Base-by-base conservation (phyloP, 2,329 filamentous ascomycete genomes). In the Ceratocystis cacaofunesta region DNA sequence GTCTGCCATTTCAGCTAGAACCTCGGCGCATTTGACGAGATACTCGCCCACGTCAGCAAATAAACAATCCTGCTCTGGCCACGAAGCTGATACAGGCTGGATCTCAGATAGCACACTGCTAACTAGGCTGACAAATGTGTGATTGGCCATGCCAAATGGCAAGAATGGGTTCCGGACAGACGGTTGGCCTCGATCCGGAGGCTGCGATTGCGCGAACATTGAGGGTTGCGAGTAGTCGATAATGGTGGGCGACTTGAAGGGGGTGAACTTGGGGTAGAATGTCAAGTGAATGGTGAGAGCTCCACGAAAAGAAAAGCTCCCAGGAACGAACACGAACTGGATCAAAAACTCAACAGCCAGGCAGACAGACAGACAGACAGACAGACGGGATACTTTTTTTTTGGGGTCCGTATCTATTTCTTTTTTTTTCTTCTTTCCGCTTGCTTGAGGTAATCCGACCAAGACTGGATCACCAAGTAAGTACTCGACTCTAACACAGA, bases 11-110 rank as follows among this genome's bases (percentile, higher is more conserved):
- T 66, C 61, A 36, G 65, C 65, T 32, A 66, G 52, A 3, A 46
- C 44, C 61, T 66, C 65, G n/a, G 46, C 32, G 52, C 65, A 66
- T n/a, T 66, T 66, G 61, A 66, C 65, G 5, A 66, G 41, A n/a
- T 66, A 66, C 43, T 66, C 65, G 28, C 65, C 65, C 17, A 66
- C 65, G 28, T 66, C 65, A n/a, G 65, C 61, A 52, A 66, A 66
- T 5, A 63, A 7, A 30, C 61, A 62, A 7, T 66, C 52, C 43
- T 66, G 65, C 3, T 65, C 58, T 5, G 65, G 61, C 65, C 65
- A 66, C 28, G 61, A 52, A 15, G 12, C 28, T 25, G 61, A 63
- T 5, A 66, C 61, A 12, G 65, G 65, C 50, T 60, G 61, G 25
- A 66, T 48, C 22, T 66, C 65, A 5, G 50, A 52, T 12, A 66